A percentile compares a stretch with the other conserved stretches of the same genome.
These are phyloP conservation scores for Phytophthora cryptogea DNA, from an alignment of 352 stramenopile genomes.

Conservation along the genomic window DNA sequence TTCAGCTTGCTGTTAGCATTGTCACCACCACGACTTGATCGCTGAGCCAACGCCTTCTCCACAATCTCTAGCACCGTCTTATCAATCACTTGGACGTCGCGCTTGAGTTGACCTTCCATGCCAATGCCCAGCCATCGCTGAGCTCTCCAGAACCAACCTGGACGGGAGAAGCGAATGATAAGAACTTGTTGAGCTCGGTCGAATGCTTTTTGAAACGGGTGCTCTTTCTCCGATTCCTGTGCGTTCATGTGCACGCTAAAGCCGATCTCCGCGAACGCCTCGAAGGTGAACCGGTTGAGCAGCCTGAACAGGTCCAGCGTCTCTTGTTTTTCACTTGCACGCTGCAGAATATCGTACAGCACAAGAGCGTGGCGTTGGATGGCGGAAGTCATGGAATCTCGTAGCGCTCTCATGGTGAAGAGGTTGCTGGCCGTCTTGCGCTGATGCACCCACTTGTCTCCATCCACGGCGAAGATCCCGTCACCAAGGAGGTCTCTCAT, in stretches of 20 bases:
- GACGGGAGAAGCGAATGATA: constrained; percentile 40
- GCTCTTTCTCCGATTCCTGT: constrained; percentile 37
- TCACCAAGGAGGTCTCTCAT: constrained; percentile 57
- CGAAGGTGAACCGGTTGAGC: constrained; percentile 63
- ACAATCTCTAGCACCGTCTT: constrained; percentile 47
- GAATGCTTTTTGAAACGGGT: constrained; percentile 60
- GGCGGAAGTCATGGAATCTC: constrained; percentile 40
- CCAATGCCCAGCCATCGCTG: constrained; percentile 43
- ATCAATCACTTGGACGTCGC: constrained; percentile 43
- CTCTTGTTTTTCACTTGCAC: not conserved
- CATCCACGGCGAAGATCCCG: constrained; percentile 74
- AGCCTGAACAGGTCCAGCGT: constrained; percentile 45
- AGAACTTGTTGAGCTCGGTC: constrained; percentile 42
- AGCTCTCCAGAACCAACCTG: constrained; percentile 51
- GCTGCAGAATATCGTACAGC: constrained; percentile 28
- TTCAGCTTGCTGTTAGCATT: not conserved
- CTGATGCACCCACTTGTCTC: constrained; percentile 61
- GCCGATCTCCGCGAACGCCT: constrained; percentile 69
- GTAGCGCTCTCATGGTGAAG: constrained; percentile 57
- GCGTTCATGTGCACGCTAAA: constrained; percentile 58
- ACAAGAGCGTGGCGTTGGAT: constrained; percentile 32
- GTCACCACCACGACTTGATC: not conserved
- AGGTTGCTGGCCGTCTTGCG: constrained; percentile 86
- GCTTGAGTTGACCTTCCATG: constrained; percentile 34
- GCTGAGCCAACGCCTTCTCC: constrained; percentile 32